Percentiles rank a stretch among this genome's conserved stretches.
phyloP scores from a whole-genome alignment of 257 asterid genomes.

The Thymus mandschuricus region DNA sequence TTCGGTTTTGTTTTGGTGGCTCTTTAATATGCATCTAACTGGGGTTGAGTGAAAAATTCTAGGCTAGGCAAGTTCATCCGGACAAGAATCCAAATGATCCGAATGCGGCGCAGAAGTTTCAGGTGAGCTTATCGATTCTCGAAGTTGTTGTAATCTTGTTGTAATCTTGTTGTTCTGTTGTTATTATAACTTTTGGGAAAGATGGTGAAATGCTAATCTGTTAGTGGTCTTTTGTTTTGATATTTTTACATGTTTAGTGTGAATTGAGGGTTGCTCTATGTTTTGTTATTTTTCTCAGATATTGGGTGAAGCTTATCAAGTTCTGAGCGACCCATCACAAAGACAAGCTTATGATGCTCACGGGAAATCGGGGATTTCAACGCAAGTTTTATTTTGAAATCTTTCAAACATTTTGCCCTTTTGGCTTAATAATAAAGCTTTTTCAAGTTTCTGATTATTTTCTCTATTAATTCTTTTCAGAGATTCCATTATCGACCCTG shows the following conservation, averaged over 20 bases:
- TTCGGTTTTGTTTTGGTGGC: conserved; percentile 17
- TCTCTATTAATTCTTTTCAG: conserved; percentile 49
- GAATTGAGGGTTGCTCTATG: conserved; percentile 22
- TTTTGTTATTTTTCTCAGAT: conserved; percentile 56
- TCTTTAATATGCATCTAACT: conserved; percentile 11
- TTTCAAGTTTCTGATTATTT: conserved; percentile 15
- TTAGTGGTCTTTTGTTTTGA: conserved; percentile 9
- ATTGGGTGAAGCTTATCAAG: conserved; percentile 99
- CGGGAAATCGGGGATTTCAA: conserved; percentile 96
- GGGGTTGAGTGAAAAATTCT: conserved; percentile 34
- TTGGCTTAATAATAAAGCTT: conserved; percentile 19
- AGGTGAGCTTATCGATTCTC: conserved; percentile 47
- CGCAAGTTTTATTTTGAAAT: conserved; percentile 53
- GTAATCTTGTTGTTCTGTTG: conserved; percentile 23
- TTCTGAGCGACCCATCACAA: conserved; percentile 88
- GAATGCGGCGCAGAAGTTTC: conserved; percentile 91
- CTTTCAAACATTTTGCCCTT: conserved; percentile 10
- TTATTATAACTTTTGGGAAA: conserved; percentile 10
- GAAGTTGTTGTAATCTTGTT: conserved; percentile 15
- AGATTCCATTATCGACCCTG: conserved; percentile 96
- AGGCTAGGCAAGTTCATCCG: conserved; percentile 99
- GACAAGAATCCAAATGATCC: conserved; percentile 99
- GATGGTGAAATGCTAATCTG: conserved; percentile 13
- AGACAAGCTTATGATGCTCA: conserved; percentile 88
- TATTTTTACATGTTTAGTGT: conserved; percentile 17